These are phyloP conservation scores for Nemania sp. DNA, from an alignment of 2,329 filamentous ascomycete species.

Conservation along the genomic window DNA sequence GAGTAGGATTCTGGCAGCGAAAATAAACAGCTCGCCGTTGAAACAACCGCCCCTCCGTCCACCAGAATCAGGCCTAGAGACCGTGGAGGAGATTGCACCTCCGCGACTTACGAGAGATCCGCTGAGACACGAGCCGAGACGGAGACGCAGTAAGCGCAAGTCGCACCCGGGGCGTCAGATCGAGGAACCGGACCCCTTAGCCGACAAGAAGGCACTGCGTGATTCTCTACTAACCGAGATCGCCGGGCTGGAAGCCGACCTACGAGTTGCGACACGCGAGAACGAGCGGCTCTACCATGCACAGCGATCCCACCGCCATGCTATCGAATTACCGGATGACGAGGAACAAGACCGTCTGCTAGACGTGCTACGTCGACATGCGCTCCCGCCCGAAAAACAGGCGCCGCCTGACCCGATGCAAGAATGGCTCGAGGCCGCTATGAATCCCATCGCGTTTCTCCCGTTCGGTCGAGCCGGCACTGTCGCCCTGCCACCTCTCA, in stretches of 20 bases:
- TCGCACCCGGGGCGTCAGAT: constrained; percentile 48
- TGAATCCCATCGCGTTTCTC: constrained; percentile 56
- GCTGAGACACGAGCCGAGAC: constrained; percentile 21
- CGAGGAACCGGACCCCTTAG: constrained; percentile 46
- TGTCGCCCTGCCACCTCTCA: constrained; percentile 32
- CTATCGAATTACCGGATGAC: constrained; percentile 32
- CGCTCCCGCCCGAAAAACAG: constrained; percentile 43
- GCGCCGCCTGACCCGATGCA: constrained; percentile 39
- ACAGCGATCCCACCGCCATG: constrained; percentile 40
- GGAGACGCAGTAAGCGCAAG: constrained; percentile 26
- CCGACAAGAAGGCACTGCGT: constrained; percentile 54
- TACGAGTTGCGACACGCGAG: constrained; percentile 60
- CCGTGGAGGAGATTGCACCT: constrained; percentile 2
- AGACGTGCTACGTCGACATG: constrained; percentile 47
- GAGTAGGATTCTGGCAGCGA: constrained; percentile 44
- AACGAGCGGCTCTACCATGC: constrained; percentile 57
- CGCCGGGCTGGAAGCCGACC: constrained; percentile 58
- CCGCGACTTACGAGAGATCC: constrained; percentile 14
- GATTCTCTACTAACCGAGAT: constrained; percentile 60
- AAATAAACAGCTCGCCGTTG: constrained; percentile 52
- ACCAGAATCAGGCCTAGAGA: constrained; percentile 17
- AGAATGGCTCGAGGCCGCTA: constrained; percentile 48
- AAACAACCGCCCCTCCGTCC: constrained; percentile 48
- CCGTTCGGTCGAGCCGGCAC: constrained; percentile 50
- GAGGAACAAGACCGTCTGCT: constrained; percentile 45